Evolutionary conservation across 768 basidiomycete species (phyloP), one percentile per base, ranked within the genome.

Genomic region (Rhodotorula kratochvilovae): DNA sequence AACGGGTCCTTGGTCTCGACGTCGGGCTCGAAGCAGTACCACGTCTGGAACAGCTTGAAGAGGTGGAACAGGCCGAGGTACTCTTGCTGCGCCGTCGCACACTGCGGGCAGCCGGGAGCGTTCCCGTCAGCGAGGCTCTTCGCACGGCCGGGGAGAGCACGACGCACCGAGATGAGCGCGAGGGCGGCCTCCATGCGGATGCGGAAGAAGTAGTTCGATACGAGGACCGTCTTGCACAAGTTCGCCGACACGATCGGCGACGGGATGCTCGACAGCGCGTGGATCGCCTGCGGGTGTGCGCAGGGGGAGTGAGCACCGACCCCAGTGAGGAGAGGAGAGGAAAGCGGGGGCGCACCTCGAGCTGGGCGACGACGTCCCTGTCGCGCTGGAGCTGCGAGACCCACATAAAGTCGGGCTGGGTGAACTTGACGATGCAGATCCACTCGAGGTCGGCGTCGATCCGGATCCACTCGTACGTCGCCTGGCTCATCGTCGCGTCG

Each of bases 371-470:
- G 48, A 99, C 94, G 81, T 99, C 96, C 71, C 92, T 84, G 81
- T 99, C 96, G 66, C 93, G 84, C 81, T 95, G 92, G 61, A 99
- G 82, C 79, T 98, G 96, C 51, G 89, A 91, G 31, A 95, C 90
- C 93, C 94, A 99, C 91, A 95, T 95, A 78, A 93, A 98, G 82
- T 94, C 93, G 54, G 91, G 92, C 82, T 97, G 92, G 61, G 94
- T 90, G 73, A 95, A 98, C 72, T 87, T 87, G 71, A 97, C 86
- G 50, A 85, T 85, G n/a, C 91, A 90, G 65, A 98, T 90, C 96
- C 96, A 99, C 82, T 99, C 96, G 80, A 96, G 94, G 79, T 99
- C 96, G 25, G 96, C 93, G 78, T 99, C 96, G 85, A 98, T 91
- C 72, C 96, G 84, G 68, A 99, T 98, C 95, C 95, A 99, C 81